Percentiles rank a stretch among this genome's conserved stretches.
phyloP scores from a whole-genome alignment of 2,329 filamentous ascomycete species.

The Plectosphaerella sp. region DNA sequence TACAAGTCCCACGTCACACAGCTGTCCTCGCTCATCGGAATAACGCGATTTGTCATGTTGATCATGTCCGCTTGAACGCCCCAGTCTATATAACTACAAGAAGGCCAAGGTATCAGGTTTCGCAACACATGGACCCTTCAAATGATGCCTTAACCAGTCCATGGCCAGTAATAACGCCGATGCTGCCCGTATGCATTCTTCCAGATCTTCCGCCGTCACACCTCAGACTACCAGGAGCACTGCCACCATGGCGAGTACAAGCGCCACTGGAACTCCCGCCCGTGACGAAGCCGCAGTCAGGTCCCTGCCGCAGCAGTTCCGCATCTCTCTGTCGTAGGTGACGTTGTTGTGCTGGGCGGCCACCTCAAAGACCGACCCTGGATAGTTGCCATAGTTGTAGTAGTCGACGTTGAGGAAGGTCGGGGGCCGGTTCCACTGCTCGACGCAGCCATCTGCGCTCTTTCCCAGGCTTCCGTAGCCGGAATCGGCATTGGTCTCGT shows the following conservation, averaged over 20 bases:
- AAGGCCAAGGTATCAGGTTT: too few relatives aligned
- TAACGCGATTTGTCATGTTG: too few relatives aligned
- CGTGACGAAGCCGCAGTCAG: constrained; percentile 13
- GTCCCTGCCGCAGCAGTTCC: constrained; percentile 46
- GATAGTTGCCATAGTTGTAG: constrained; percentile 65
- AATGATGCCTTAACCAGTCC: too few relatives aligned
- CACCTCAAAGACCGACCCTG: constrained; percentile 72
- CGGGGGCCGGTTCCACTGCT: constrained; percentile 62
- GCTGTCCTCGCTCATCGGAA: too few relatives aligned
- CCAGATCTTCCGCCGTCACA: background rate
- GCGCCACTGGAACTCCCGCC: background rate
- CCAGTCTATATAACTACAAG: too few relatives aligned
- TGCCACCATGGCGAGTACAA: constrained; percentile 5
- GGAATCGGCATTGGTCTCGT: constrained; percentile 64
- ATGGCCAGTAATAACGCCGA: too few relatives aligned
- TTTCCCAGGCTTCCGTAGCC: constrained; percentile 64
- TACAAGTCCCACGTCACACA: too few relatives aligned
- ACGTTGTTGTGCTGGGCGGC: constrained; percentile 68
- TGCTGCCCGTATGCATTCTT: too few relatives aligned
- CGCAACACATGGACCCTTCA: too few relatives aligned
- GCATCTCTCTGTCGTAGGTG: constrained; percentile 49
- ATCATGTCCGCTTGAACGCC: too few relatives aligned
- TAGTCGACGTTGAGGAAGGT: constrained; percentile 82
- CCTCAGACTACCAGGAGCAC: constrained; percentile 4
- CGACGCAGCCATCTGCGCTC: constrained; percentile 57